Evolutionary conservation across 805 yeast species (phyloP), one percentile per base, ranked within the genome.

Genomic region (Saturnispora mendoncae): DNA sequence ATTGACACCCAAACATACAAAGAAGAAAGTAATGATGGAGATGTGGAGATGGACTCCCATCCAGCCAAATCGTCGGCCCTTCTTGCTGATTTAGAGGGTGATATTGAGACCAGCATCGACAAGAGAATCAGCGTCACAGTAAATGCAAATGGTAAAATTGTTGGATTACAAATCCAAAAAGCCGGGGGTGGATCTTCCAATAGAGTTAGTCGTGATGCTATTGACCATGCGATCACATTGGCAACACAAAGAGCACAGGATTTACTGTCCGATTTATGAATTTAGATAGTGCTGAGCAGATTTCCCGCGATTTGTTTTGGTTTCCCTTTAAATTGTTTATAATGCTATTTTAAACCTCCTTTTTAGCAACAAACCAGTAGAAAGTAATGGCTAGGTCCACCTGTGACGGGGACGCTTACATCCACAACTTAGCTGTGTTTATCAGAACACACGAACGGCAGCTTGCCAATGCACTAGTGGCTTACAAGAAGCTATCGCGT

Each of bases 51-150:
- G 34, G 45, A 36, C 3, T 15, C 27, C 19, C 14, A 6, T 5
- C 19, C 21, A 1, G 2, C 4, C 1, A 36, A 32, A 14, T 34
- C 57, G 19, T 48, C 72, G 1, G 64, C 76, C 0, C 51, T 84
- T 13, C 57, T 86, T 36, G 78, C 84, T 1, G 96, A 86, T 55
- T 53, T 84, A 31, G 94, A 85, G 56, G 94, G 94, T 12, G 90
- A 82, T 46, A 81, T 87, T 4, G 96, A 86, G 58, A 94, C 85
- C 52, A 68, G 78, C 25, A 68, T 80, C 3, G 61, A 60, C 33
- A 74, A 83, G 33, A 69, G 76, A 15, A 61, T 84, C 13, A 61
- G 67, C 18, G 67, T 76, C 1, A 66, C 78, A 13, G 46, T 49
- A 20, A 44, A 43, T 36, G 47, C 48, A 2, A 55, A 58, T 19